Conservation (phyloP, 805 yeast species). For the Barnettozyma botsteinii region DNA sequence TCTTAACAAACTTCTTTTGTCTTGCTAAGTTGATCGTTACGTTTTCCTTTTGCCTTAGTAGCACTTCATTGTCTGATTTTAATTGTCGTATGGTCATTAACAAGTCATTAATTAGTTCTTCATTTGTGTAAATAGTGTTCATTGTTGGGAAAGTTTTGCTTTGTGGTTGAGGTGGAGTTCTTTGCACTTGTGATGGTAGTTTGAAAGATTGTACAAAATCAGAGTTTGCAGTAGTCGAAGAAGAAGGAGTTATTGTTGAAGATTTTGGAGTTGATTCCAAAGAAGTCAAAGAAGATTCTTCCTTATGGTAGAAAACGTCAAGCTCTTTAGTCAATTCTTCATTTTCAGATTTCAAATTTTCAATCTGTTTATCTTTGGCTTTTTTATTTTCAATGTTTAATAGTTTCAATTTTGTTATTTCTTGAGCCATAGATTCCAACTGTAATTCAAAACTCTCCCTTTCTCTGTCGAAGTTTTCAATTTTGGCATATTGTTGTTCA, state of each 20-base stretch:
- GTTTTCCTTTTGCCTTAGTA: slow-evolving; percentile 11
- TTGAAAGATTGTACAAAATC: neutral
- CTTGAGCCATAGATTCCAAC: slow-evolving; percentile 8
- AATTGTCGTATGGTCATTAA: slow-evolving; percentile 18
- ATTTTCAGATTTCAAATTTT: slow-evolving; percentile 10
- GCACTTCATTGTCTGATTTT: slow-evolving; percentile 12
- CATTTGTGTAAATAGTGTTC: slow-evolving; percentile 1
- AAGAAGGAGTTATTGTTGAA: slow-evolving; percentile 1
- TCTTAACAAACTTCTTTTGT: slow-evolving; percentile 18
- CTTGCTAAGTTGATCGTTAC: slow-evolving; percentile 7
- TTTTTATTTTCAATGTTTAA: slow-evolving; percentile 8
- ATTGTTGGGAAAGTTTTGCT: slow-evolving; percentile 2
- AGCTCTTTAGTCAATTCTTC: slow-evolving; percentile 10
- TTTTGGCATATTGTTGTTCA: neutral
- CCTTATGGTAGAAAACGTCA: slow-evolving; percentile 5
- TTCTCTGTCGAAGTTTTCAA: slow-evolving; percentile 1
- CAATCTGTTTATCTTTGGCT: slow-evolving; percentile 11
- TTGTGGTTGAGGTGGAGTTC: slow-evolving; percentile 5
- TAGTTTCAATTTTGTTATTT: slow-evolving; percentile 11
- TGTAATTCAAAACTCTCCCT: slow-evolving; percentile 9
- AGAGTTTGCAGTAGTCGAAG: neutral
- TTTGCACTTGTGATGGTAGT: neutral
- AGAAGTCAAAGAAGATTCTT: slow-evolving; percentile 6
- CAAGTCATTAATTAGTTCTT: slow-evolving; percentile 18
- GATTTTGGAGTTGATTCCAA: slow-evolving; percentile 10